Conservation (phyloP, 1,139 yeast species). For the Nakaseomyces kungkrabaensis region DNA sequence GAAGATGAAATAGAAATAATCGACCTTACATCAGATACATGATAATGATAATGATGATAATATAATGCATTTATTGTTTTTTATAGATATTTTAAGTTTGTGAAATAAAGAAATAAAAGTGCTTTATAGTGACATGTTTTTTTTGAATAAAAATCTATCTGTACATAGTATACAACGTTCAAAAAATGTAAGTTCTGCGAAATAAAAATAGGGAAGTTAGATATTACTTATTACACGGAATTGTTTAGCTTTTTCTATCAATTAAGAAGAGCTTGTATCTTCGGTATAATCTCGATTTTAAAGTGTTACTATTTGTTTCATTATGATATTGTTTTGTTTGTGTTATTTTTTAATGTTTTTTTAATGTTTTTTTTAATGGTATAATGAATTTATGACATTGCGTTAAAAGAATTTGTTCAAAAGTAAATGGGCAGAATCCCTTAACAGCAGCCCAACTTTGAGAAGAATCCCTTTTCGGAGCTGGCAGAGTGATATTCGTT, state of each 20-base stretch:
- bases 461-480: constrained; percentile 32
- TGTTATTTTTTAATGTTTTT: no score
- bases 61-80: not conserved
- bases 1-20: not conserved
- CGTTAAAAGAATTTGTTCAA: not conserved
- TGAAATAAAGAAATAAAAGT: not conserved
- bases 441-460: constrained; percentile 33
- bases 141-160: not conserved
- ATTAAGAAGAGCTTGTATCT: not conserved
- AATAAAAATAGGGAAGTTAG: not conserved
- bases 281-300: not conserved
- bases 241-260: not conserved
- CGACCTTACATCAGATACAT: not conserved
- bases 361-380: not conserved
- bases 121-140: not conserved
- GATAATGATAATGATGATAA: not conserved
- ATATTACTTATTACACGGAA: not conserved
- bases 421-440: not conserved
- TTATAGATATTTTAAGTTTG: no score
- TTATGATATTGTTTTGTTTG: no score
- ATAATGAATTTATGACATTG: not conserved
- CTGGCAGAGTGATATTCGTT: constrained; percentile 18
- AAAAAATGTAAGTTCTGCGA: not conserved
- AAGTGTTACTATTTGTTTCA: not conserved
- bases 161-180: not conserved